Evolutionary conservation across 2,329 filamentous ascomycete genomes (phyloP).

Genomic region (Colletotrichum chlorophyti): DNA sequence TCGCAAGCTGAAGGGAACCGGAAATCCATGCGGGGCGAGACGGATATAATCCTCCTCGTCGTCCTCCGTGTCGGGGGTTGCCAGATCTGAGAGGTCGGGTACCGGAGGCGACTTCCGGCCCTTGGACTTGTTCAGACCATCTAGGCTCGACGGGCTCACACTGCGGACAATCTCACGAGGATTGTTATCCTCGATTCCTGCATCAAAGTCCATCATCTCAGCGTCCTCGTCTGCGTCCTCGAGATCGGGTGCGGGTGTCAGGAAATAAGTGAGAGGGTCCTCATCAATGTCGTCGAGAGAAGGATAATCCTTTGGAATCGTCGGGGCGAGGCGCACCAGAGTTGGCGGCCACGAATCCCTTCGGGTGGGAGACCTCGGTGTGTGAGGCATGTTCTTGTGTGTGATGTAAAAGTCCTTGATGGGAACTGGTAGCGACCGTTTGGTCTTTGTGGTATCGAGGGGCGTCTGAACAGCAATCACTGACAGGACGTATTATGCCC

Average conservation of each 20-base stretch:
- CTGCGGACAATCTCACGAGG: constrained; percentile 57
- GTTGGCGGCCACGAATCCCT: constrained; percentile 60
- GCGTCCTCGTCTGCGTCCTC: constrained; percentile 49
- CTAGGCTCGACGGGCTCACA: constrained; percentile 63
- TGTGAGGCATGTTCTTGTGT: constrained; percentile 42
- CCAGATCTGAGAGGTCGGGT: constrained; percentile 49
- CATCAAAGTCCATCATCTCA: constrained; percentile 60
- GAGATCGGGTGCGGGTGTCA: constrained; percentile 54
- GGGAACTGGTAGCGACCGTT: neutral
- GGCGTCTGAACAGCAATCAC: constrained; percentile 15
- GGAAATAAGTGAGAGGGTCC: constrained; percentile 63
- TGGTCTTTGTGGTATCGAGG: neutral
- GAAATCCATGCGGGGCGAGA: constrained; percentile 48
- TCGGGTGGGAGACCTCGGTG: constrained; percentile 40
- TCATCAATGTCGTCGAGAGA: constrained; percentile 58
- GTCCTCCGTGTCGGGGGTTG: constrained; percentile 49
- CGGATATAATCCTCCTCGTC: constrained; percentile 60
- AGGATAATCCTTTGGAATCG: constrained; percentile 49
- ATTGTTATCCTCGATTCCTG: constrained; percentile 60
- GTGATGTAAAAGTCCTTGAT: no score
- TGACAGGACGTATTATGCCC: constrained; percentile 7
- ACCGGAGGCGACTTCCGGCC: constrained; percentile 40
- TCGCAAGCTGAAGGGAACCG: constrained; percentile 49
- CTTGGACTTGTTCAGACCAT: constrained; percentile 53
- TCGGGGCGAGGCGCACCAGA: constrained; percentile 53